Conservation (phyloP, 179 eudicot species). For the Spergularia azorica region DNA sequence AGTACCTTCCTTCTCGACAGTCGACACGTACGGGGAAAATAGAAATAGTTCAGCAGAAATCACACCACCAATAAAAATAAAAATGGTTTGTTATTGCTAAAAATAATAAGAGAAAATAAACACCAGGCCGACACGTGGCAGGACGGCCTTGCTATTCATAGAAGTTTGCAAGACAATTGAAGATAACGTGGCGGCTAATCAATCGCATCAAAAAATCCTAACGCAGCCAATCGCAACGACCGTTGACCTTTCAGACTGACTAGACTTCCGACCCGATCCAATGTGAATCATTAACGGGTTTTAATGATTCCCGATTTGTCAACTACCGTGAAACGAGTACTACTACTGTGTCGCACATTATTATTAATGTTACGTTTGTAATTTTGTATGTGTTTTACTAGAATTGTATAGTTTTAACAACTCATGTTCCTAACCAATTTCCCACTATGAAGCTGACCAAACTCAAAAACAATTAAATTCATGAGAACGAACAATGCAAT, state of each 20-base stretch:
- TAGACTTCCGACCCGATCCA: slow-evolving; percentile 1
- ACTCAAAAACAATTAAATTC: not conserved
- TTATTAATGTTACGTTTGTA: not conserved
- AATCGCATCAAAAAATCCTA: not conserved
- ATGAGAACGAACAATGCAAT: not conserved
- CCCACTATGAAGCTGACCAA: not conserved
- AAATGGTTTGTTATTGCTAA: not conserved
- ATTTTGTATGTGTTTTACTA: not conserved
- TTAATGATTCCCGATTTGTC: not conserved
- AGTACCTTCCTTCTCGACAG: too few species aligned
- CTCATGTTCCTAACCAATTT: not conserved
- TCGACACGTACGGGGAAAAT: not conserved
- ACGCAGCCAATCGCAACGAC: slow-evolving; percentile 14
- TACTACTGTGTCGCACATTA: not conserved
- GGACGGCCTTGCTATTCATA: not conserved
- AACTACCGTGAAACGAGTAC: not conserved
- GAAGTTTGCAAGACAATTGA: slow-evolving; percentile 14
- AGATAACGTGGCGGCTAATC: slow-evolving; percentile 34
- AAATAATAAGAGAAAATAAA: not conserved
- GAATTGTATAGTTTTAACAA: not conserved
- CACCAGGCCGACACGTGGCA: slow-evolving; percentile 6
- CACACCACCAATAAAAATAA: too few species aligned
- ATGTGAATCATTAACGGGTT: slow-evolving; percentile 17
- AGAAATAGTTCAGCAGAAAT: not conserved
- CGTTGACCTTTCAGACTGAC: slow-evolving; percentile 18